Evolutionary conservation across 2,329 filamentous ascomycete species (phyloP), one percentile per base, ranked within the genome.

Genomic region (Camptophora hylomeconis): DNA sequence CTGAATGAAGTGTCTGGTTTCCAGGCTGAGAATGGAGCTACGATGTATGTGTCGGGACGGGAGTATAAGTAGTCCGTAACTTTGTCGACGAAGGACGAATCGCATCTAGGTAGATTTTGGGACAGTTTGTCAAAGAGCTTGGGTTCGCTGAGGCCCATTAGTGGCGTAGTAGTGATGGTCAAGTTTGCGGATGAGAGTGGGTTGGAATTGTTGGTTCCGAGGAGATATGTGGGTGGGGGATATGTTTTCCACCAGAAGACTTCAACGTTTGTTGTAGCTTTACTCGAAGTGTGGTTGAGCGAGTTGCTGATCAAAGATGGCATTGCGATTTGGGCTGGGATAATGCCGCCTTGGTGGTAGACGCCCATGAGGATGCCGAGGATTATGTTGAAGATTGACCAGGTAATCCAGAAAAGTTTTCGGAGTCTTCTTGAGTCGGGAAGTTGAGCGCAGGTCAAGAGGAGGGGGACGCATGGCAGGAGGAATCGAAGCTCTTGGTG

Each of bases 171-270:
- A 9, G 48, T 40, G 39, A 63, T 52, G 26, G 51, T 37, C 24
- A 50, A 40, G 7, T 40, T 41, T 4, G 28, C 22, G 24, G 37
- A 39, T 7, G 39, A 41, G n/a, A 28, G 18, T 16, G 41, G 33
- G 20, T 38, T 41, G 4, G 42, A 21, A 11, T 42, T 46, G 18
- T 44, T 45, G 20, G 50, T 46, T 12, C 62, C 63, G 5, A 67
- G 48, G 9, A 68, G 46, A 60, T 64, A 67, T 6, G 54, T 51
- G 3, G 64, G 63, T 2, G 64, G 63, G 6, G 60, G 60, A 39
- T 68, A 68, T 3, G 64, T 66, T 38, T 67, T 66, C 64, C 64
- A 68, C 63, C 63, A 68, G 32, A 65, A 52, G 10, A 63, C 57
- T 33, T 44, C 41, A 4, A 55, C 55, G 32, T 34, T 44, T 28